Percentiles rank a stretch among this genome's conserved stretches.
Evolutionary conservation across 2,329 filamentous ascomycete species (phyloP).

Genomic region (Amesomyces nigricolor): DNA sequence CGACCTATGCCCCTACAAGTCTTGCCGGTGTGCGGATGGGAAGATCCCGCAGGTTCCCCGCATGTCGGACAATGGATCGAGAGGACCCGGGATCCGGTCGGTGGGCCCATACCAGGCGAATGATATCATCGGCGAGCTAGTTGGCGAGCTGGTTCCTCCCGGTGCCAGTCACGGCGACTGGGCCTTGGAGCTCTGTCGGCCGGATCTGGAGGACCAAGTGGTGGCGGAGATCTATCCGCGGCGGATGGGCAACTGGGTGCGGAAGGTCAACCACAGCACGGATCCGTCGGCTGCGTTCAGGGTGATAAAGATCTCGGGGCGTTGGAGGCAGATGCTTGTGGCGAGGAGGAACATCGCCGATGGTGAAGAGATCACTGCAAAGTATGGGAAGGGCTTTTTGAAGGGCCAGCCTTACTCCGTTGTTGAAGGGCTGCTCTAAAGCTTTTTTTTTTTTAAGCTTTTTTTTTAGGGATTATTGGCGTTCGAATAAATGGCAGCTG

Average conservation of each 20-base stretch:
- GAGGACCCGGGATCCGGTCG: constrained; percentile 20
- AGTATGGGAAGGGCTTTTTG: constrained; percentile 20
- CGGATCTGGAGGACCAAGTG: constrained; percentile 19
- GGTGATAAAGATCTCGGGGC: constrained; percentile 22
- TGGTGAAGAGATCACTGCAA: constrained; percentile 25
- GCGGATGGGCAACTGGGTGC: constrained; percentile 26
- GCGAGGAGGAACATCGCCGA: constrained; percentile 19
- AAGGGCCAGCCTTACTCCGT: constrained; percentile 19
- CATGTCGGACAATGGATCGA: constrained; percentile 19
- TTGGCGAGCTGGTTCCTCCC: constrained; percentile 23
- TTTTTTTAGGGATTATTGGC: no score
- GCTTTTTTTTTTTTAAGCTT: no score
- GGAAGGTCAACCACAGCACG: constrained; percentile 20
- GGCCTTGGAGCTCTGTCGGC: constrained; percentile 21
- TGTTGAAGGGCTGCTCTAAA: constrained; percentile 21
- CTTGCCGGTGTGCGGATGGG: constrained; percentile 17
- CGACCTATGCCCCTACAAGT: constrained; percentile 17
- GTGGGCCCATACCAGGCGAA: constrained; percentile 10
- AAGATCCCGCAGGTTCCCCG: constrained; percentile 19
- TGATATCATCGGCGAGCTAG: constrained; percentile 23
- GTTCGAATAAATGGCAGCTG: no score
- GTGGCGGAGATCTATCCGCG: constrained; percentile 25
- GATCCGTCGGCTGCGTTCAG: constrained; percentile 19
- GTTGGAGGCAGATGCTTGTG: constrained; percentile 23
- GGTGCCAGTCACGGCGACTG: constrained; percentile 17